These are phyloP conservation scores for Globisporangium cylindrosporum DNA, from an alignment of 352 stramenopile genomes.

Conservation along the genomic window DNA sequence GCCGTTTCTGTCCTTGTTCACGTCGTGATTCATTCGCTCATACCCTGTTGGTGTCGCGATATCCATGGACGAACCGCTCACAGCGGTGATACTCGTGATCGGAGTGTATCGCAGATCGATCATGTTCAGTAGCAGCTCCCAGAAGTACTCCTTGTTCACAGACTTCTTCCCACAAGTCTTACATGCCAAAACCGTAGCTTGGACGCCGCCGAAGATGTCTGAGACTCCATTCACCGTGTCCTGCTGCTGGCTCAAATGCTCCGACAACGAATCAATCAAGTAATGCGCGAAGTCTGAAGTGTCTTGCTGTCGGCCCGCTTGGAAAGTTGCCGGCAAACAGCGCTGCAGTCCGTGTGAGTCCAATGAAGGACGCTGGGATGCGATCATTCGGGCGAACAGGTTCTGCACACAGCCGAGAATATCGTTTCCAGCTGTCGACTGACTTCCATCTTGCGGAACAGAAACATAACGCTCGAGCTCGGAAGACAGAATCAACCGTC, in stretches of 20 bases:
- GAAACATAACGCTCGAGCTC: constrained; percentile 41
- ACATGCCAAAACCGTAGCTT: constrained; percentile 81
- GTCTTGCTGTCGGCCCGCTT: constrained; percentile 82
- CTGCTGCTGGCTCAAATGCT: constrained; percentile 65
- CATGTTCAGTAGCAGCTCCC: constrained; percentile 88
- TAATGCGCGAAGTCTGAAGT: constrained; percentile 88
- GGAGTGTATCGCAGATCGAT: constrained; percentile 87
- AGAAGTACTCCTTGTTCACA: constrained; percentile 86
- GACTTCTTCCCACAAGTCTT: constrained; percentile 81
- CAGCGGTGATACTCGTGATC: constrained; percentile 75
- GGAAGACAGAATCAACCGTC: constrained; percentile 62
- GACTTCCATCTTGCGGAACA: constrained; percentile 24
- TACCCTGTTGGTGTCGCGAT: constrained; percentile 65
- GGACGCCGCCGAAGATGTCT: constrained; percentile 73
- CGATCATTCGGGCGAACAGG: constrained; percentile 69
- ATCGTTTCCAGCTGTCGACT: constrained; percentile 25
- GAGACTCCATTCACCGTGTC: constrained; percentile 56
- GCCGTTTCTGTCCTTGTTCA: constrained; percentile 81
- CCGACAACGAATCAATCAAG: constrained; percentile 73
- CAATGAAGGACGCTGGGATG: constrained; percentile 63
- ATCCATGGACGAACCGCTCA: constrained; percentile 68
- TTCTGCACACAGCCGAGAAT: constrained; percentile 66
- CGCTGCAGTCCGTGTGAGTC: constrained; percentile 69
- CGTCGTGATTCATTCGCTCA: constrained; percentile 77
- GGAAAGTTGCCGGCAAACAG: constrained; percentile 69